Percentiles rank a stretch among this genome's conserved stretches.
Conservation (phyloP, 148 eudicot species). For the Arbutus unedo region DNA sequence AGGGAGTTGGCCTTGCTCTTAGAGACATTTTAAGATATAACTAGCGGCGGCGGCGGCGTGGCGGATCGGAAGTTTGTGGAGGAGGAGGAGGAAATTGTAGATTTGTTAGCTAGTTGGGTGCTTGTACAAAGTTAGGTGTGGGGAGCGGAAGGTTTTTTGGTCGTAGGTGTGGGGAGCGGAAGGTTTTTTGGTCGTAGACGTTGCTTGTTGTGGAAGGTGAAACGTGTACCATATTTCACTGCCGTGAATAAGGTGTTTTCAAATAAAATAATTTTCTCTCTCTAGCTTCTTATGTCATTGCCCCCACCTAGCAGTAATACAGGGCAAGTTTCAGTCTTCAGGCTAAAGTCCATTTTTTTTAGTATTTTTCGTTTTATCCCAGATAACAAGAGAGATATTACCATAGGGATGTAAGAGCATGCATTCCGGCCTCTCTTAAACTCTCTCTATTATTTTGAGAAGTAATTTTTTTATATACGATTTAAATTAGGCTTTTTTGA, state of each 20-base stretch:
- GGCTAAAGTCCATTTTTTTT: neutral
- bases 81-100: neutral
- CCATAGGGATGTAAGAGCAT: neutral
- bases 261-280: neutral
- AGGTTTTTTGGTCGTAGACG: neutral
- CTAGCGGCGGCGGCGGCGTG: neutral
- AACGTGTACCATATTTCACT: neutral
- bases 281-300: neutral
- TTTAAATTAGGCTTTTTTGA: too few species aligned
- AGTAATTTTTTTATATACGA: too few species aligned
- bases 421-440: neutral
- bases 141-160: neutral
- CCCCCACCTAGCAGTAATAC: neutral
- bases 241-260: neutral
- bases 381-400: neutral
- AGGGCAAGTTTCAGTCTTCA: neutral
- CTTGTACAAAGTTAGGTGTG: neutral
- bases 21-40: conserved; percentile 23
- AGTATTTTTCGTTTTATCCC: too few species aligned
- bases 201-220: neutral
- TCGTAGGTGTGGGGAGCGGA: too few species aligned
- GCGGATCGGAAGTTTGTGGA: neutral
- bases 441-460: too few species aligned
- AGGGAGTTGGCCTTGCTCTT: conserved; percentile 22
- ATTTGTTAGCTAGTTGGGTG: too few species aligned